Base-by-base conservation (phyloP, 2,329 filamentous ascomycete species). In the Aspergillus costaricaensis region DNA sequence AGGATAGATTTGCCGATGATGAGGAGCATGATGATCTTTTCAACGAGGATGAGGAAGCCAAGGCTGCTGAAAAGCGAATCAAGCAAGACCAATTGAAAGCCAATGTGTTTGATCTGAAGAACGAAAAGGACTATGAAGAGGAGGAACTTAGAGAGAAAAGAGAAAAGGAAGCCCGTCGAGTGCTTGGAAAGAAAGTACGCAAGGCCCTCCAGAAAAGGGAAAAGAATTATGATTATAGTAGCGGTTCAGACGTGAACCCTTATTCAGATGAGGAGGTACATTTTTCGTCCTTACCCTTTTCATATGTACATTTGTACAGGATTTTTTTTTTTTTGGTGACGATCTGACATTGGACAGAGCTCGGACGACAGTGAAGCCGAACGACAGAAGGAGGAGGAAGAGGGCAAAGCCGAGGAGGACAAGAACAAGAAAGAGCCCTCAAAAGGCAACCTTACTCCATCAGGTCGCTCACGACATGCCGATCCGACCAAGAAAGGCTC, bases 181-280 rank as follows among this genome's bases (percentile, higher is more conserved):
- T 87, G 64, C 83, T 90, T 59, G 90, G 92, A 62, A 96, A 94
- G 75, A 82, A 85, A 49, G 84, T 92, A 5, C 88, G 90, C 60
- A 96, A 96, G 77, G 88, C 90, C 10, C 82, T 98, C 10, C 88
- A 89, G 68, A 94, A 91, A 77, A 86, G 91, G 55, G 95, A 97
- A 76, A 90, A 91, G 75, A 91, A 96, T 67, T 88, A 87, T 66
- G 90, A 95, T 63, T 96, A 96, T 71, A 91, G 91, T 69, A 90
- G 87, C 65, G 91, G 91, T 55, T 85, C 83, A 55, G 80, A 82
- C 58, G 80, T 80, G 32, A 84, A 88, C 70, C 84, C 84, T 12
- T 86, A 85, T 66, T 82, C 82, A 47, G 80, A 83, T 59, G 74
- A 78, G 57, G 78, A 86, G 67, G 83, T 83, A 74, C 62, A 75